Percentiles rank a stretch among this genome's conserved stretches.
Conservation (phyloP, 2,329 filamentous ascomycete genomes). For the Rhynchosporium agropyri region DNA sequence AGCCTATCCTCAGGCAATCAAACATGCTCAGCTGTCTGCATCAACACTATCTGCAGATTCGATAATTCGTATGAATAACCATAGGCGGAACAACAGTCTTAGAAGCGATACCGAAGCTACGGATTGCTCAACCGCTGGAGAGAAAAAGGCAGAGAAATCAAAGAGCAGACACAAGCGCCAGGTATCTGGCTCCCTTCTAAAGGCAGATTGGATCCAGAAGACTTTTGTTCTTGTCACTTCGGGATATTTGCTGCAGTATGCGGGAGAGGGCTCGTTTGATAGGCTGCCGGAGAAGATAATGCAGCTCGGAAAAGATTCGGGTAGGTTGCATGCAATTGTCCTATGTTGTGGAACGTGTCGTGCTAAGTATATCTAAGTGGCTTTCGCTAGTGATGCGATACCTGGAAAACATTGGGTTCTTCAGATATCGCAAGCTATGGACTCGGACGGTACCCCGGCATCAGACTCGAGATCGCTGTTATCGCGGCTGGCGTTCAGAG, state of each 20-base stretch:
- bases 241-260: conserved; percentile 75
- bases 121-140: conserved; percentile 22
- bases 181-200: conserved; percentile 43
- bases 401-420: conserved; percentile 80
- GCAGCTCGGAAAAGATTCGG: conserved; percentile 69
- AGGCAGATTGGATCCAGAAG: conserved; percentile 69
- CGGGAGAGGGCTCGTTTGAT: conserved; percentile 69
- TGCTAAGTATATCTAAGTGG: conserved; percentile 58
- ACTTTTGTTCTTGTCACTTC: conserved; percentile 70
- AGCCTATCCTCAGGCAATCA: conserved; percentile 81
- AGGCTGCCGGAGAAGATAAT: conserved; percentile 74
- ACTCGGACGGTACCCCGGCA: conserved; percentile 55
- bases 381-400: conserved; percentile 79
- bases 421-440: conserved; percentile 69
- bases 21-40: conserved; percentile 70
- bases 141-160: conserved; percentile 46
- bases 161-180: conserved; percentile 47
- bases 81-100: conserved; percentile 53
- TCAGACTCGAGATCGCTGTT: conserved; percentile 63
- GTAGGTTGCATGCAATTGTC: not conserved
- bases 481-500: conserved; percentile 64
- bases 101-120: conserved; percentile 41
- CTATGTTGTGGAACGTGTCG: not conserved
- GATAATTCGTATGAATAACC: conserved; percentile 61
- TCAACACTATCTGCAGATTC: conserved; percentile 69